Conservation (phyloP, 805 yeast species). For the Schwanniomyces pseudopolymorphus region DNA sequence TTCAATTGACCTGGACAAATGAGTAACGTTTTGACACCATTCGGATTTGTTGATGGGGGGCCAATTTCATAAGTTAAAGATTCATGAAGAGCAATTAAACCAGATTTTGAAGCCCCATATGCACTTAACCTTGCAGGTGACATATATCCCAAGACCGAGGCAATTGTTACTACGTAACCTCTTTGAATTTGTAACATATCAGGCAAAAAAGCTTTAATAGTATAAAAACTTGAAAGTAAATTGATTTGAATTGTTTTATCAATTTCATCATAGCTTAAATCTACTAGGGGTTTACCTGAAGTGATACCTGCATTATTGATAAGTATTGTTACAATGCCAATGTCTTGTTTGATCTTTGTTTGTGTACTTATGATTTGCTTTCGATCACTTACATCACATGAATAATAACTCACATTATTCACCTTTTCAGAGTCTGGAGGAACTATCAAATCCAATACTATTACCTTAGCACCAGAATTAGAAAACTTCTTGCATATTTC, state of each 20-base stretch:
- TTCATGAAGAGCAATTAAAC: slow-evolving; percentile 80
- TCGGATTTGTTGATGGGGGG: slow-evolving; percentile 41
- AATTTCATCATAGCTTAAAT: slow-evolving; percentile 57
- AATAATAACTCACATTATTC: slow-evolving; percentile 50
- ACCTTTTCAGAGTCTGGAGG: slow-evolving; percentile 35
- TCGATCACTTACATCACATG: slow-evolving; percentile 68
- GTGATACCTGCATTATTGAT: slow-evolving; percentile 87
- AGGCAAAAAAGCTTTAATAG: slow-evolving; percentile 71
- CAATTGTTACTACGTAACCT: slow-evolving; percentile 79
- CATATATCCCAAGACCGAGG: slow-evolving; percentile 82
- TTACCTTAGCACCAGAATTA: slow-evolving; percentile 47
- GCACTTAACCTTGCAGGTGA: slow-evolving; percentile 80
- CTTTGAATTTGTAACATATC: slow-evolving; percentile 58
- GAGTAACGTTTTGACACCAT: slow-evolving; percentile 68
- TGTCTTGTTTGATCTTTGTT: slow-evolving; percentile 37
- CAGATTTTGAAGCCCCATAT: slow-evolving; percentile 91
- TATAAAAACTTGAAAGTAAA: slow-evolving; percentile 65
- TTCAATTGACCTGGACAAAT: slow-evolving; percentile 86
- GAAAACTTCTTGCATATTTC: slow-evolving; percentile 54
- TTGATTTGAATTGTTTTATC: slow-evolving; percentile 66
- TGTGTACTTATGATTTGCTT: slow-evolving; percentile 43
- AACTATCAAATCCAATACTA: slow-evolving; percentile 61
- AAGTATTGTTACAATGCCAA: slow-evolving; percentile 65
- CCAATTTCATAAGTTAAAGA: slow-evolving; percentile 71
- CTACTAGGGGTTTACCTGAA: slow-evolving; percentile 54